Conservation (phyloP, 768 basidiomycete genomes). For the Tephrocybe rancida region DNA sequence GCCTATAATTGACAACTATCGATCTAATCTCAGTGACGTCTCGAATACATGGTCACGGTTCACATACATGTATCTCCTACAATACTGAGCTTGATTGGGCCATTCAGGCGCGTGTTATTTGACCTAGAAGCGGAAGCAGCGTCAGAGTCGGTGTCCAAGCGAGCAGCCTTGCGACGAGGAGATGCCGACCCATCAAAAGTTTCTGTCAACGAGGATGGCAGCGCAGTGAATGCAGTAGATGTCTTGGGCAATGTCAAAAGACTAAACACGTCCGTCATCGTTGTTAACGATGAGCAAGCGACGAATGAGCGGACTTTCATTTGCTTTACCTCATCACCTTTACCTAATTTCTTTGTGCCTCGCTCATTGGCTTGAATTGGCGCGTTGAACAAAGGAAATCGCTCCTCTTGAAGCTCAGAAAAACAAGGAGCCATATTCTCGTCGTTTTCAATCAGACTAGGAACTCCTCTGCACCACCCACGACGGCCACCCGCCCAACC, state of each 20-base stretch:
- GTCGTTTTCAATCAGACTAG: no score
- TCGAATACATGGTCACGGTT: neutral
- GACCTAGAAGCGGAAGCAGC: slow-evolving; percentile 66
- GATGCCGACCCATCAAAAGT: slow-evolving; percentile 49
- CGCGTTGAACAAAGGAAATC: no score
- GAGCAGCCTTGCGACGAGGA: slow-evolving; percentile 69
- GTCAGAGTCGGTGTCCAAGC: slow-evolving; percentile 68
- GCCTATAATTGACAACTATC: slow-evolving; percentile 15
- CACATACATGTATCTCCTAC: slow-evolving; percentile 43
- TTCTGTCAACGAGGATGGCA: slow-evolving; percentile 39
- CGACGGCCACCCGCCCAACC: no score
- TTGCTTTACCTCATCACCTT: no score
- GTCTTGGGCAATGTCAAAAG: slow-evolving; percentile 52
- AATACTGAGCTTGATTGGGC: slow-evolving; percentile 50
- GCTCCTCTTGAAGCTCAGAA: no score
- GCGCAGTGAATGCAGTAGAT: slow-evolving; percentile 50
- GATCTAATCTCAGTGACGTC: slow-evolving; percentile 1
- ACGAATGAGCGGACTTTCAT: neutral
- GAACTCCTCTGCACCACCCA: no score
- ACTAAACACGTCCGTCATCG: slow-evolving; percentile 30
- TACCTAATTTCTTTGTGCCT: no score
- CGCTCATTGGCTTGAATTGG: no score
- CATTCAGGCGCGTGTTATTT: slow-evolving; percentile 29
- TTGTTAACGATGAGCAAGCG: neutral
- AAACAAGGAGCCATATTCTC: no score